phyloP scores from a whole-genome alignment of 345 rosid genomes.

The Populus ilicifolia region DNA sequence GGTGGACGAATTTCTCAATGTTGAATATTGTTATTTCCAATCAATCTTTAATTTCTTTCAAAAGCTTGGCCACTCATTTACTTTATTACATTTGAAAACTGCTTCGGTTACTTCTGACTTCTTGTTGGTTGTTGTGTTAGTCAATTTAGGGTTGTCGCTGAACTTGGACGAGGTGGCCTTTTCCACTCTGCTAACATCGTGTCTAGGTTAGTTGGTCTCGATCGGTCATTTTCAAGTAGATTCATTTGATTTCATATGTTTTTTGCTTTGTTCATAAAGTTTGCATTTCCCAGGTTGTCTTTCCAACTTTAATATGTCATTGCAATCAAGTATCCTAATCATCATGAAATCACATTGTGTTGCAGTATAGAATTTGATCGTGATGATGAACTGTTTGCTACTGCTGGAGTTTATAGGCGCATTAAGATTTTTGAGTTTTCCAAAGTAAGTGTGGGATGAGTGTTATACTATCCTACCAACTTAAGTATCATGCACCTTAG shows the following conservation, averaged over 20 bases:
- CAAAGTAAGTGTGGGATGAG: constrained; percentile 42
- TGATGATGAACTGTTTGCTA: constrained; percentile 85
- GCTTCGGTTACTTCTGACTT: not conserved
- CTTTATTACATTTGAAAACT: not conserved
- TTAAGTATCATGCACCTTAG: no score
- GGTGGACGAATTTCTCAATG: constrained; percentile 38
- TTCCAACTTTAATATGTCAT: not conserved
- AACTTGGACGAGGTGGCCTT: constrained; percentile 78
- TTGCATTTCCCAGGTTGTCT: not conserved
- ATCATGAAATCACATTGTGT: not conserved
- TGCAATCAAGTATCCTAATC: not conserved
- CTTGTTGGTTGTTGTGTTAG: constrained; percentile 24
- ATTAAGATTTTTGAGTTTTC: constrained; percentile 91
- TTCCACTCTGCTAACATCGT: constrained; percentile 93
- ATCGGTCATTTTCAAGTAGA: not conserved
- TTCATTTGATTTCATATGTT: not conserved
- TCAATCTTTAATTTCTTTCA: not conserved
- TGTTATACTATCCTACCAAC: no score
- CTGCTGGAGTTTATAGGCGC: constrained; percentile 88
- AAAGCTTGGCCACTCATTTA: not conserved
- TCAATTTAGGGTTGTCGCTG: constrained; percentile 83
- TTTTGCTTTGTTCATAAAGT: not conserved
- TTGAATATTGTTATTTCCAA: not conserved
- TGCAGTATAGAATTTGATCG: constrained; percentile 94
- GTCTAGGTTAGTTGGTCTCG: constrained; percentile 50